Conservation (phyloP, 2,329 filamentous ascomycete species). For the Cladosporium sp. region DNA sequence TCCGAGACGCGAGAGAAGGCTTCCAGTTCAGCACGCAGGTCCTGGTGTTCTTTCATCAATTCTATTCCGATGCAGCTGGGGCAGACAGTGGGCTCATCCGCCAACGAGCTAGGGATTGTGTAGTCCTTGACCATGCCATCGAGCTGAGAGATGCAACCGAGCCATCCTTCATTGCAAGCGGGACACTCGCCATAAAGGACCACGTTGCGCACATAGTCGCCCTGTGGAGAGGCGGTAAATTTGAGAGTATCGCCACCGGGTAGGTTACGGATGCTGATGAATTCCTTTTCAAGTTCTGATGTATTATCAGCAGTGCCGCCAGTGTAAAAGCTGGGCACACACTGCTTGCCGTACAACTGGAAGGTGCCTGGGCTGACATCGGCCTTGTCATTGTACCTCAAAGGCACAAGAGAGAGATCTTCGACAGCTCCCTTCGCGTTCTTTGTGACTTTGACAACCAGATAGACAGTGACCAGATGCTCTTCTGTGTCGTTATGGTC, state of each 20-base stretch:
- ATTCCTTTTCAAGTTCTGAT: not conserved
- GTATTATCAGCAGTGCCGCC: not conserved
- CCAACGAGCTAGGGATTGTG: constrained; percentile 19
- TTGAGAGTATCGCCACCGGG: constrained; percentile 15
- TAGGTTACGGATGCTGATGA: constrained; percentile 21
- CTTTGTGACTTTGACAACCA: constrained; percentile 22
- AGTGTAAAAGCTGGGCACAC: constrained; percentile 16
- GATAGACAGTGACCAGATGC: not conserved
- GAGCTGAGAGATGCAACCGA: constrained; percentile 21
- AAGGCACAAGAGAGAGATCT: constrained; percentile 10
- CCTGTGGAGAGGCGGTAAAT: constrained; percentile 23
- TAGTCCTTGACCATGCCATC: constrained; percentile 26
- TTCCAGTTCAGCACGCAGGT: constrained; percentile 24
- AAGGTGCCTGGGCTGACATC: constrained; percentile 18
- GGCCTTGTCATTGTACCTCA: not conserved
- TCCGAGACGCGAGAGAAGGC: constrained; percentile 11
- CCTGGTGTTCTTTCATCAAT: constrained; percentile 27
- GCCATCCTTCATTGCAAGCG: constrained; percentile 27
- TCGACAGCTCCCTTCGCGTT: constrained; percentile 21
- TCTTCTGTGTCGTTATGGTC: not conserved
- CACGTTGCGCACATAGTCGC: constrained; percentile 25
- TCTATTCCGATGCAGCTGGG: constrained; percentile 31
- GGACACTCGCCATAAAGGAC: constrained; percentile 20
- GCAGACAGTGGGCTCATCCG: constrained; percentile 27
- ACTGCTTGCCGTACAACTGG: constrained; percentile 27